Evolutionary conservation across 371 early-diverging fungal genomes (phyloP).

Genomic region (Apophysomyces sp.): DNA sequence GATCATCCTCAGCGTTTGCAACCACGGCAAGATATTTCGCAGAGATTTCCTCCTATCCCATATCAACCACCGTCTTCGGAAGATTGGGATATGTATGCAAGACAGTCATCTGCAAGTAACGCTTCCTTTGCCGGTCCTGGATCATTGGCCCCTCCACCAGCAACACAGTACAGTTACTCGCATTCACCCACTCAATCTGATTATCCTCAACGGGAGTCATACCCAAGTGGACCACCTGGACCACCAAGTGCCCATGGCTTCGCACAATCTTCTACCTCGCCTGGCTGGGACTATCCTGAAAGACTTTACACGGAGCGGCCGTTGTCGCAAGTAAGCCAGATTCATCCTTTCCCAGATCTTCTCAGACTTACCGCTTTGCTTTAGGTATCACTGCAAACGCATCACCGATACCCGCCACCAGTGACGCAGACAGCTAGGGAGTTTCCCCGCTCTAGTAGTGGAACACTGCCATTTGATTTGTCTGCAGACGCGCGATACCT

Average conservation of each 20-base stretch:
- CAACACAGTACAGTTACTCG: background rate
- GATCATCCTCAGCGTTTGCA: constrained; percentile 8
- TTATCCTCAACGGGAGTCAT: constrained; percentile 12
- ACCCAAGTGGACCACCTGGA: constrained; percentile 5
- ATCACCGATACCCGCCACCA: background rate
- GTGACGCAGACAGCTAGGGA: constrained; percentile 5
- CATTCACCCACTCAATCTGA: constrained; percentile 9
- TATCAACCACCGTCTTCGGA: constrained; percentile 4
- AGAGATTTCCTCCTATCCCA: constrained; percentile 4
- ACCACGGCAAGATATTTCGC: constrained; percentile 1
- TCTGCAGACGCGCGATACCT: constrained; percentile 1
- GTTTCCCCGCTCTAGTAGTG: background rate
- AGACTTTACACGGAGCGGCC: constrained; percentile 4
- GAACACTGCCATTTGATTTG: background rate
- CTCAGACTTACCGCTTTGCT: background rate
- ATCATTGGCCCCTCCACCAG: constrained; percentile 12
- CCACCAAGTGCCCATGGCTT: background rate
- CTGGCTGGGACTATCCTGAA: constrained; percentile 13
- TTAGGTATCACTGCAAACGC: background rate
- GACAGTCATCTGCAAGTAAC: constrained; percentile 7
- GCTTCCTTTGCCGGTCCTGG: constrained; percentile 7
- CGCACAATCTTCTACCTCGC: background rate
- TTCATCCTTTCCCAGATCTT: background rate
- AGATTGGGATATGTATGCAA: constrained; percentile 13
- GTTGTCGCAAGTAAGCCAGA: background rate